phyloP scores from a whole-genome alignment of 2,329 filamentous ascomycete genomes.

The Calonectria hongkongensis region DNA sequence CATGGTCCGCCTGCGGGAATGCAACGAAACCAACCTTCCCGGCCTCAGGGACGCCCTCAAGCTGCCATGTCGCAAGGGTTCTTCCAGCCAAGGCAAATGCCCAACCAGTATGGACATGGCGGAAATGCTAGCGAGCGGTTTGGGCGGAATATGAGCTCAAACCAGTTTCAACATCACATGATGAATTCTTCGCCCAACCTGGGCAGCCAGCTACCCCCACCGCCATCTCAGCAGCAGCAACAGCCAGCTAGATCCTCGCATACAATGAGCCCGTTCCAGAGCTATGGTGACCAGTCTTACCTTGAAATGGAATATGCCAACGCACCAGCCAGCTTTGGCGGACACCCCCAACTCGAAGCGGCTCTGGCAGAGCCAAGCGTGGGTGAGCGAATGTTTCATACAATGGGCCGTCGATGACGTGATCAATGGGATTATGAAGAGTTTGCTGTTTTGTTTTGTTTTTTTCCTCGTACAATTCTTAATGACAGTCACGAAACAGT shows the following conservation, averaged over 20 bases:
- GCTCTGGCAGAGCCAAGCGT: constrained; percentile 50
- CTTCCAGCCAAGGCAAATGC: constrained; percentile 45
- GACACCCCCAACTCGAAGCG: constrained; percentile 48
- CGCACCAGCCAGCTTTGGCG: constrained; percentile 43
- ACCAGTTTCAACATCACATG: constrained; percentile 47
- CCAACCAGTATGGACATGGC: constrained; percentile 43
- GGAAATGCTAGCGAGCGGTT: constrained; percentile 37
- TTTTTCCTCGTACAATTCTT: background rate
- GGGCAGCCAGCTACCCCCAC: constrained; percentile 40
- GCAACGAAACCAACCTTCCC: constrained; percentile 28
- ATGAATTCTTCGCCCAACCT: constrained; percentile 41
- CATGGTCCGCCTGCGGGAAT: constrained; percentile 29
- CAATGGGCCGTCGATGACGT: constrained; percentile 45
- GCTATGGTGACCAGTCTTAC: constrained; percentile 50
- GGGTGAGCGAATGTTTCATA: constrained; percentile 50
- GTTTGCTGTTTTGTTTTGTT: background rate
- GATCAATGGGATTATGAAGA: background rate
- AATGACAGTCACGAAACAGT: background rate
- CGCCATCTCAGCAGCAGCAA: constrained; percentile 34
- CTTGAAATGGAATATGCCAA: constrained; percentile 51
- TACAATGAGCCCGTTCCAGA: constrained; percentile 44
- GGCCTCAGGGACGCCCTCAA: constrained; percentile 19
- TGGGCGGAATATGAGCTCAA: constrained; percentile 37
- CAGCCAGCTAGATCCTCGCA: constrained; percentile 34
- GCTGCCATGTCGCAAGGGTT: constrained; percentile 39